Evolutionary conservation across 345 rosid genomes (phyloP).

Genomic region (Arabidopsis suecica): DNA sequence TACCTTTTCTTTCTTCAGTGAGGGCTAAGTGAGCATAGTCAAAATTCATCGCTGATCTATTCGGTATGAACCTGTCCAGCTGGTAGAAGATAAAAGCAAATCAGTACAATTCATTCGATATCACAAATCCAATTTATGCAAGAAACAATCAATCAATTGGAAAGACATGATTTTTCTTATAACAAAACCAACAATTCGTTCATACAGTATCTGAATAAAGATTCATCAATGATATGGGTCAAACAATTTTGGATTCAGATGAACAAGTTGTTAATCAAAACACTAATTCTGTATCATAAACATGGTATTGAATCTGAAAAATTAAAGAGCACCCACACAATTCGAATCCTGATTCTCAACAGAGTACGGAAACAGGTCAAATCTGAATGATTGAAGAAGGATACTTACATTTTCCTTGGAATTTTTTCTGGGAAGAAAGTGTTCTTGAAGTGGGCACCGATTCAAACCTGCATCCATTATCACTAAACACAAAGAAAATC

Average conservation of each 20-base stretch:
- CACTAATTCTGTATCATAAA: background rate
- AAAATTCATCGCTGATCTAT: constrained; percentile 74
- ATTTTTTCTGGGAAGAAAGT: constrained; percentile 47
- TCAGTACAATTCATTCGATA: constrained; percentile 10
- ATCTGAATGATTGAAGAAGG: too few species aligned
- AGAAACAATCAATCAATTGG: background rate
- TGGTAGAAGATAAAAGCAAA: constrained; percentile 23
- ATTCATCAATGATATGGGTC: too few species aligned
- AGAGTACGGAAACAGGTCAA: too few species aligned
- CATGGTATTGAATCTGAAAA: background rate
- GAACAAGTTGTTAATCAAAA: background rate
- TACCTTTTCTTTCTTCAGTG: constrained; percentile 56
- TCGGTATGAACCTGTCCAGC: constrained; percentile 82
- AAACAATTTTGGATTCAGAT: too few species aligned
- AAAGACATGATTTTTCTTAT: too few species aligned
- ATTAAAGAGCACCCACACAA: background rate
- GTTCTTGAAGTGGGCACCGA: constrained; percentile 56
- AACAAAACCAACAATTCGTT: too few species aligned
- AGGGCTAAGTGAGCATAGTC: constrained; percentile 71
- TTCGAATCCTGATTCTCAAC: constrained; percentile 14
- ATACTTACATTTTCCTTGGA: constrained; percentile 54
- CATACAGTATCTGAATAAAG: too few species aligned
- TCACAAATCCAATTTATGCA: background rate
- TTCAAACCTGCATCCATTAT: constrained; percentile 46
- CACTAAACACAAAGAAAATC: constrained; percentile 24